Conservation (phyloP, 176 grass and related monocot genomes). For the Elymus sibiricus region DNA sequence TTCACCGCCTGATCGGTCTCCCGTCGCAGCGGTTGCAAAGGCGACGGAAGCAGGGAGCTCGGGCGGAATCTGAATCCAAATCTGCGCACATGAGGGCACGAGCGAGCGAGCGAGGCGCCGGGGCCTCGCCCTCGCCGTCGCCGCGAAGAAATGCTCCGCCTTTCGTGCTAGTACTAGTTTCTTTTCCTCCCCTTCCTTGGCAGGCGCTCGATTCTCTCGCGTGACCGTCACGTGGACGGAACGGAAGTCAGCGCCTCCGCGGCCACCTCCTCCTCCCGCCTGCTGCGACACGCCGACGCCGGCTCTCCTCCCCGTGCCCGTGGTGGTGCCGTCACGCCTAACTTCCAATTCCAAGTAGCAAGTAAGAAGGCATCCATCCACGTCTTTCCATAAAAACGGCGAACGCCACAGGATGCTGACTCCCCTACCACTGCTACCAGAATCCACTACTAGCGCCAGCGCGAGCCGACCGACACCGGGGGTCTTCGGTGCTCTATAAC, state of each 20-base stretch:
- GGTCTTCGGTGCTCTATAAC: not conserved
- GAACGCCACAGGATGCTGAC: not conserved
- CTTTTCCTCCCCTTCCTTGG: no score
- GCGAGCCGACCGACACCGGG: not conserved
- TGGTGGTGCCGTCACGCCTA: not conserved
- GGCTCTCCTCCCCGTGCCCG: not conserved
- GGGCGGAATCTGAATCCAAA: not conserved
- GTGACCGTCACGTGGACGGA: not conserved
- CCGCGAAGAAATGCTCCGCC: not conserved
- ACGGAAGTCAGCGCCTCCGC: not conserved
- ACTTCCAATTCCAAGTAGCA: not conserved
- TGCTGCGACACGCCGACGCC: not conserved
- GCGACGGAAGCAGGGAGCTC: not conserved
- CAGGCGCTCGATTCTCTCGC: not conserved
- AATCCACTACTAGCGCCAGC: not conserved
- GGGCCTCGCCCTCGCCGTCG: not conserved
- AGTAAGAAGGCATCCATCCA: not conserved
- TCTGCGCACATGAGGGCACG: not conserved
- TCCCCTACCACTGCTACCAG: not conserved
- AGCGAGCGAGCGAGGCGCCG: not conserved
- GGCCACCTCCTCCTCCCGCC: not conserved
- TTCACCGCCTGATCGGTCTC: not conserved
- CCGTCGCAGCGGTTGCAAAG: not conserved
- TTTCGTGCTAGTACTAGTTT: not conserved
- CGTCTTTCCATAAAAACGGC: not conserved